These are phyloP conservation scores for Diutina rugosa DNA, from an alignment of 1,139 yeast genomes.

Conservation along the genomic window DNA sequence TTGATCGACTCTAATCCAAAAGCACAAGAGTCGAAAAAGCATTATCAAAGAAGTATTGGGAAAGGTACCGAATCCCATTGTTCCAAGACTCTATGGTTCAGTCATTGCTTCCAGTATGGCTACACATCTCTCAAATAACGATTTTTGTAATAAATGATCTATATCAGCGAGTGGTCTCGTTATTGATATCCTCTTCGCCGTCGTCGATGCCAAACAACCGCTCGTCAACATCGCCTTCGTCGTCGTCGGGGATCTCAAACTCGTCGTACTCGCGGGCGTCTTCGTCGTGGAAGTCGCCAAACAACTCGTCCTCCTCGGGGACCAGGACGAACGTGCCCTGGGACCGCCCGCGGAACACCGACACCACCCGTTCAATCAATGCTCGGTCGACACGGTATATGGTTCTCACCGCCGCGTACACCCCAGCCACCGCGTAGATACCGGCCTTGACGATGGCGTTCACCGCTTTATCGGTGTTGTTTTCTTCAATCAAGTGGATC, in stretches of 20 bases:
- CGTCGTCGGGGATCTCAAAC: constrained; percentile 1
- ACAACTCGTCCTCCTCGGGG: constrained; percentile 37
- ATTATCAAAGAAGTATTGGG: no score
- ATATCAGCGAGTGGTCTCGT: neutral
- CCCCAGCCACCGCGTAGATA: constrained; percentile 35
- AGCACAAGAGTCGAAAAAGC: no score
- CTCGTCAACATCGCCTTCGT: neutral
- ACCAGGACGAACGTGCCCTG: constrained; percentile 30
- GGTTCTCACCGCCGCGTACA: constrained; percentile 27
- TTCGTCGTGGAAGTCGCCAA: constrained; percentile 34
- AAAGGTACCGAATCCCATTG: no score
- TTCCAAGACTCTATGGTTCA: no score
- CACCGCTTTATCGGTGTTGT: constrained; percentile 48
- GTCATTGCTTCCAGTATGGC: no score
- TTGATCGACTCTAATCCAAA: no score
- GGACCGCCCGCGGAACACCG: constrained; percentile 24
- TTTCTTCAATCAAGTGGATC: constrained; percentile 47
- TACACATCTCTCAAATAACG: neutral
- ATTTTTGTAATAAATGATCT: neutral
- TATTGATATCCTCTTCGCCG: neutral
- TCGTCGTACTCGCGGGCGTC: constrained; percentile 8
- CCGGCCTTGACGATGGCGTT: constrained; percentile 52
- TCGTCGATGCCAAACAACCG: constrained; percentile 1
- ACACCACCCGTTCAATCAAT: constrained; percentile 23
- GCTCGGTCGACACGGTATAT: constrained; percentile 21